Evolutionary conservation across 2,329 filamentous ascomycete genomes (phyloP).

Genomic region (Aspergillus floridensis): DNA sequence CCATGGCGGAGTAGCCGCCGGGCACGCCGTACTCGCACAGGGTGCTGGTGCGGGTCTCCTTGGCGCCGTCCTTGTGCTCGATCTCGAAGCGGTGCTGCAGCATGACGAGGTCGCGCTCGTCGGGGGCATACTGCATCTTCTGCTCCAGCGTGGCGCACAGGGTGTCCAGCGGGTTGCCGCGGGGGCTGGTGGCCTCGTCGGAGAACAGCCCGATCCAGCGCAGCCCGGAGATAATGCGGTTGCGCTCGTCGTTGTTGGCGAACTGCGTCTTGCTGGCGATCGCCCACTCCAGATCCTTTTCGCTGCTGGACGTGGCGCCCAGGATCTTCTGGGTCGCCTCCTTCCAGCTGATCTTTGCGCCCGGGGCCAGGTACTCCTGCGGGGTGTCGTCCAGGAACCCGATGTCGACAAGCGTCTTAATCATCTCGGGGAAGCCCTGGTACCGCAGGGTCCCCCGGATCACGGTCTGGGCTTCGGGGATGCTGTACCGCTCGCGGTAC

Average conservation of each 20-base stretch:
- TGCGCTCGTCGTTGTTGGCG: constrained; percentile 63
- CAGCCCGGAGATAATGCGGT: constrained; percentile 68
- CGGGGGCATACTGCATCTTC: constrained; percentile 84
- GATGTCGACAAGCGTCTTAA: constrained; percentile 82
- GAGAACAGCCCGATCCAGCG: constrained; percentile 70
- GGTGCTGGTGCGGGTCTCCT: constrained; percentile 76
- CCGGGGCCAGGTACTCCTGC: constrained; percentile 56
- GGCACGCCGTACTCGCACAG: constrained; percentile 79
- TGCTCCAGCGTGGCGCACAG: constrained; percentile 83
- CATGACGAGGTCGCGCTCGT: constrained; percentile 80
- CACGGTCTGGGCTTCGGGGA: constrained; percentile 86
- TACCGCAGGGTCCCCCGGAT: constrained; percentile 51
- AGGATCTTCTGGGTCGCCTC: constrained; percentile 78
- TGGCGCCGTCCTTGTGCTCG: constrained; percentile 73
- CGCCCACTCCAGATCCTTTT: constrained; percentile 68
- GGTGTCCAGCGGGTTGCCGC: constrained; percentile 82
- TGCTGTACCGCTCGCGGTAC: constrained; percentile 85
- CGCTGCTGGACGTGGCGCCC: constrained; percentile 62
- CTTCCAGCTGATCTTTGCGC: constrained; percentile 71
- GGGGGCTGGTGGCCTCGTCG: constrained; percentile 65
- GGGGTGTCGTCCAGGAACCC: constrained; percentile 78
- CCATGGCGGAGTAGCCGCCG: constrained; percentile 79
- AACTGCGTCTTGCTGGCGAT: constrained; percentile 76
- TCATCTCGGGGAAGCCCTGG: constrained; percentile 64
- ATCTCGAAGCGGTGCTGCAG: constrained; percentile 67